These are phyloP conservation scores for Phytophthora sp. DNA, from an alignment of 352 stramenopile genomes.

Conservation along the genomic window DNA sequence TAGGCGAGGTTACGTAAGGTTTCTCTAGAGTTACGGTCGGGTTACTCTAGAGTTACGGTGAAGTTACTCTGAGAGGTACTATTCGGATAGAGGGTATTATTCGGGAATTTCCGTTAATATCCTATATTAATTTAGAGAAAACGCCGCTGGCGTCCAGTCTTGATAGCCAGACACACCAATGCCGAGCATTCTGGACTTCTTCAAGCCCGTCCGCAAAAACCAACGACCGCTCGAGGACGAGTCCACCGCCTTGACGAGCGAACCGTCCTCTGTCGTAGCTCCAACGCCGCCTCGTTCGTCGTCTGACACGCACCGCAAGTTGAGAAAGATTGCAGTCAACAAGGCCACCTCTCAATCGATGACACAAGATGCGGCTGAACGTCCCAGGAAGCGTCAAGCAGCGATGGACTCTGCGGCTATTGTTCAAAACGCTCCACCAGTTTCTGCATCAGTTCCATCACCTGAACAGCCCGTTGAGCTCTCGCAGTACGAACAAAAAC, in stretches of 20 bases:
- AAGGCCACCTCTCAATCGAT: background rate
- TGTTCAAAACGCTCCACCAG: background rate
- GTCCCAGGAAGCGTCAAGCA: constrained; percentile 9
- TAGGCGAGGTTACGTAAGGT: too few species aligned
- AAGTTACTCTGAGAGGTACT: too few species aligned
- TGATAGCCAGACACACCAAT: too few species aligned
- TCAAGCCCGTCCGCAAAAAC: constrained; percentile 24
- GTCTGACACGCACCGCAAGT: background rate
- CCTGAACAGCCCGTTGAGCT: constrained; percentile 2
- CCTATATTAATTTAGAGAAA: too few species aligned
- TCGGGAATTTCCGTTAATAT: too few species aligned
- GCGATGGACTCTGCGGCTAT: too few species aligned
- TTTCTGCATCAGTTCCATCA: background rate
- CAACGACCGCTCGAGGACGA: constrained; percentile 10
- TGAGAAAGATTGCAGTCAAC: background rate
- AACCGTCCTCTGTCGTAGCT: background rate
- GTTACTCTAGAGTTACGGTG: too few species aligned
- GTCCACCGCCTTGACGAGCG: background rate
- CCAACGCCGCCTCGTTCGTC: constrained; percentile 3
- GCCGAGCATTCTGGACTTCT: constrained; percentile 41
- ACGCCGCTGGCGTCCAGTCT: too few species aligned
- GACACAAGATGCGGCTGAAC: background rate
- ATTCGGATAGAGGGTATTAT: too few species aligned
- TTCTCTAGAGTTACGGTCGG: too few species aligned
- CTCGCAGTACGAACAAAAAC: constrained; percentile 59